Evolutionary conservation across 1,284 basidiomycete genomes (phyloP), one percentile per base, ranked within the genome.

Genomic region (Hortiboletus rubellus): DNA sequence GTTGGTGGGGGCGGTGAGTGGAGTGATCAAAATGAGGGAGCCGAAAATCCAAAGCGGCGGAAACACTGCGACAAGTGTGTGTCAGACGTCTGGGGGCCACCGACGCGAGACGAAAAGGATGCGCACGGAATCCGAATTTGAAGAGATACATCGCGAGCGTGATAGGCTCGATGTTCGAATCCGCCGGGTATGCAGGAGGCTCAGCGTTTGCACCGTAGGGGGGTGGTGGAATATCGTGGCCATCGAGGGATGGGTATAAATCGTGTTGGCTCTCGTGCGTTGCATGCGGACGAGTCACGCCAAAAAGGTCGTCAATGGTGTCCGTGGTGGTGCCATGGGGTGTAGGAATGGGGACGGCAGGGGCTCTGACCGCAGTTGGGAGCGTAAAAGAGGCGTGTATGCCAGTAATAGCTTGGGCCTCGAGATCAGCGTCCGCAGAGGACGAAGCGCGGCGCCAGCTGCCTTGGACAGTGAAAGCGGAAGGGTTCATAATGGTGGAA

Each of bases 41-140:
- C 80, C 80, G n/a, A 82, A 68, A 27, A 81, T 61, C 80, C 81
- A 82, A 54, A 81, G 76, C 37, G 75, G 77, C 9, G 77, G 77
- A 63, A 82, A 81, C 42, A 82, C 80, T 82, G 46, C 4, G 31
- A 60, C 10, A 34, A 30, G 10, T 17, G 18, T 34, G 9, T 7
- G 24, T 57, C 47, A 55, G 50, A 43, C n/a, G 8, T 45, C 36
- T 17, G 5, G 12, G 10, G 40, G 3, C 12, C 34, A 2, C 51
- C 34, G 8, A 36, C 10, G 1, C 7, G 34, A 24, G 6, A 18
- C 24, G n/a, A 38, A 22, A 31, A 27, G 3, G 34, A 38, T 3
- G 53, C 62, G 22, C 43, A 73, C 69, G 14, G 44, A 72, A 72
- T n/a, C 70, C 70, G 3, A 63, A 66, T 45, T 60, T 73, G 61